Evolutionary conservation across 768 basidiomycete genomes (phyloP), one percentile per base, ranked within the genome.

Genomic region (Suillus discolor): DNA sequence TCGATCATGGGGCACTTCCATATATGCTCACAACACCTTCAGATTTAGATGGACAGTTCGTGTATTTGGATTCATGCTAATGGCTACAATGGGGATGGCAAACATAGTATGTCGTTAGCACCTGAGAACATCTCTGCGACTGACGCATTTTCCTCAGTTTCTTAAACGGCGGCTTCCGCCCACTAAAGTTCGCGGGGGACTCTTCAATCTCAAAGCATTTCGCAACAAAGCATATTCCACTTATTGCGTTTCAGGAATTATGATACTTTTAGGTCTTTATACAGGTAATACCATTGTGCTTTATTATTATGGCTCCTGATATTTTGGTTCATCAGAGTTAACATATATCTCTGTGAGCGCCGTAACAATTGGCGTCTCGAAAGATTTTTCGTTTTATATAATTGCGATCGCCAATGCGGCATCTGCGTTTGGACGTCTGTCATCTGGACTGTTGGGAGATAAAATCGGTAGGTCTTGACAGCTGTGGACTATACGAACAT

Each of bases 1-100:
- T 6, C 41, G 16, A 23, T 45, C 9, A 7, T 13, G 13, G 2
- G 20, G 4, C 15, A 28, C 31, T 28, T 28, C 55, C 5, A 11
- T 8, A 25, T 41, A 9, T 2, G 20, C 54, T 23, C 45, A 65
- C 13, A 31, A 6, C 60, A 3, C 4, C 18, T 25, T 13, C 57
- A 92, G 91, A 16, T 93, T 93, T 73, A 79, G 79, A 67, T 93
- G 92, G 92, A 91, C 91, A 0, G 85, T 90, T 81, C 82, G 92
- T 13, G 84, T 89, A 44, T 76, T 92, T 49, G 91, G 86, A 2
- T 86, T 92, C 67, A 84, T 91, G 12, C 72, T 91, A 0, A 67
- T 89, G 1, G 67, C 81, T 18, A 72, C 82, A 1, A 79, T 92
- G 6, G 82, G 83, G 3, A 72, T 83, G 16, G 82, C 85, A 18